phyloP scores from a whole-genome alignment of 352 stramenopile species.

The Aphanomyces astaci region DNA sequence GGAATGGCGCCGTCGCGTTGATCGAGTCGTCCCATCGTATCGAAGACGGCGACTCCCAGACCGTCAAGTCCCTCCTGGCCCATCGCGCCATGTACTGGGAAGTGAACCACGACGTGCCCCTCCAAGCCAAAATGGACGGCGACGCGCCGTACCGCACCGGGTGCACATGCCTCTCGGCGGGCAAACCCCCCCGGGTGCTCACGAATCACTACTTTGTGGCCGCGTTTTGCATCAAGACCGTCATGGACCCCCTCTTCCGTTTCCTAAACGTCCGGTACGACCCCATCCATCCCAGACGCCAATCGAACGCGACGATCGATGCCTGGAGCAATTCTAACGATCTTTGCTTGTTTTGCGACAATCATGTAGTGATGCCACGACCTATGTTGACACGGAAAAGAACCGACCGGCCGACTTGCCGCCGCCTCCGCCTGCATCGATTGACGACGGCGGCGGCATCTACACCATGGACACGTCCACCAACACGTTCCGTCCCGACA shows the following conservation, averaged over 20 bases:
- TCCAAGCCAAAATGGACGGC: slow-evolving; percentile 69
- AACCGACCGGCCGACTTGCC: slow-evolving; percentile 51
- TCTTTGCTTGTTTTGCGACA: not conserved
- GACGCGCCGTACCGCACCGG: slow-evolving; percentile 75
- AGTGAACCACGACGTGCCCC: slow-evolving; percentile 58
- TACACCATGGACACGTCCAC: slow-evolving; percentile 1
- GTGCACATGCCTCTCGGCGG: slow-evolving; percentile 73
- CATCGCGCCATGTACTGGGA: slow-evolving; percentile 88
- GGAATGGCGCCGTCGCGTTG: slow-evolving; percentile 76
- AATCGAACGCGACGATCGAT: too few relatives aligned
- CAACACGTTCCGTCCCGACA: slow-evolving; percentile 27
- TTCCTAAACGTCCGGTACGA: slow-evolving; percentile 66
- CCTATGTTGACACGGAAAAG: slow-evolving; percentile 61
- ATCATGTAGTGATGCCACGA: slow-evolving; percentile 42
- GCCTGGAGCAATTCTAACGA: too few relatives aligned
- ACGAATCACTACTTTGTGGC: slow-evolving; percentile 85
- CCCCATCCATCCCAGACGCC: too few relatives aligned
- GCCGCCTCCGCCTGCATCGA: slow-evolving; percentile 40
- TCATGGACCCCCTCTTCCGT: slow-evolving; percentile 75
- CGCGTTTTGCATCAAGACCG: slow-evolving; percentile 83
- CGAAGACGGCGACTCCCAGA: slow-evolving; percentile 77
- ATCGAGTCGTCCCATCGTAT: slow-evolving; percentile 84
- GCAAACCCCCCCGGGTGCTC: slow-evolving; percentile 51
- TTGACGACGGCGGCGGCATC: slow-evolving; percentile 29
- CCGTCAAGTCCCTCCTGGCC: slow-evolving; percentile 77